phyloP scores from a whole-genome alignment of 148 eudicot genomes.

The Cornus kousa region DNA sequence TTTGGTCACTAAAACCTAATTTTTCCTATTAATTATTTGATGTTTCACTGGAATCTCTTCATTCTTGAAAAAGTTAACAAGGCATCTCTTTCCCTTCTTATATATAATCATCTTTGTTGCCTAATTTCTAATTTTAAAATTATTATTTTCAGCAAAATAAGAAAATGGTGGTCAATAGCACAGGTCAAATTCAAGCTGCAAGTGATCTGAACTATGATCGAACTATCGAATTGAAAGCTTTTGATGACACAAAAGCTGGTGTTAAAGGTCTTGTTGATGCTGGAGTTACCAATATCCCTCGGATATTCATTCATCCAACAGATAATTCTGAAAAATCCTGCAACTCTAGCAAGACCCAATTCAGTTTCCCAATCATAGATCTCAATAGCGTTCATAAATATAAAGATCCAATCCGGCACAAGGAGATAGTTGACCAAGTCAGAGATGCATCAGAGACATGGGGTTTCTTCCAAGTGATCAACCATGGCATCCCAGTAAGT shows the following conservation, averaged over 20 bases:
- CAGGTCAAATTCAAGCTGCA: background rate
- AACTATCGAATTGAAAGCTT: conserved; percentile 26
- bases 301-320: conserved; percentile 24
- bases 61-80: too few species aligned
- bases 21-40: too few species aligned
- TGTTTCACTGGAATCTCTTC: too few species aligned
- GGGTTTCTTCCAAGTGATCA: conserved; percentile 16
- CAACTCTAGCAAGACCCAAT: background rate
- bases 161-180: background rate
- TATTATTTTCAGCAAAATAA: background rate
- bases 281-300: conserved; percentile 15
- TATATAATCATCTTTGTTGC: too few species aligned
- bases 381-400: conserved; percentile 16
- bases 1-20: too few species aligned
- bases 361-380: conserved; percentile 22
- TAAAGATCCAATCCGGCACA: background rate
- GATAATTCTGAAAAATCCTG: background rate
- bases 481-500: conserved; percentile 8
- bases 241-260: conserved; percentile 44
- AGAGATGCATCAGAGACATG: conserved; percentile 7
- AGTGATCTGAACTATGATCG: background rate
- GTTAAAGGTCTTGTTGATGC: conserved; percentile 33
- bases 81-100: too few species aligned
- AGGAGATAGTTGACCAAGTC: conserved; percentile 8
- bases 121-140: too few species aligned